phyloP scores from a whole-genome alignment of 192 early-diverging fungal genomes.

The Chytriomyces sp. region DNA sequence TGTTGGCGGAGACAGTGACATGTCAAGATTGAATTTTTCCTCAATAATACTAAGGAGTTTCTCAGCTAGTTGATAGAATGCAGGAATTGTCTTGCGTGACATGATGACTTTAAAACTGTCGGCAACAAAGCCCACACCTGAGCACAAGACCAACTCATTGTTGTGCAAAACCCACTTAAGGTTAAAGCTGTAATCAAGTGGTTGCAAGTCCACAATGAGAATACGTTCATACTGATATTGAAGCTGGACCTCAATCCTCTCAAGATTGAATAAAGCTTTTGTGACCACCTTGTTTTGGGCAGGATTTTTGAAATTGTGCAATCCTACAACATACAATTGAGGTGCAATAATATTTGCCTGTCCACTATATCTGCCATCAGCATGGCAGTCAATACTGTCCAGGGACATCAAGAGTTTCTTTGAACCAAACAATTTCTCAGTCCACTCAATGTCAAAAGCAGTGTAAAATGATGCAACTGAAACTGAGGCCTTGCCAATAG shows the following conservation, averaged over 20 bases:
- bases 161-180: constrained; percentile 51
- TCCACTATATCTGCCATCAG: constrained; percentile 67
- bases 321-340: constrained; percentile 6
- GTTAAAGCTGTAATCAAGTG: constrained; percentile 47
- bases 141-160: constrained; percentile 31
- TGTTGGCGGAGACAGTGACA: constrained; percentile 11
- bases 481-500: constrained; percentile 30
- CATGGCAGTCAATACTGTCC: constrained; percentile 48
- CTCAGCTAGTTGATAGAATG: constrained; percentile 52
- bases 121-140: constrained; percentile 32
- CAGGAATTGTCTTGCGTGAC: constrained; percentile 61
- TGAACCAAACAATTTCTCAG: constrained; percentile 41
- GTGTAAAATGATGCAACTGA: not conserved
- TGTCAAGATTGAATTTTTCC: constrained; percentile 52
- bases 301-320: constrained; percentile 8
- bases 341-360: constrained; percentile 23
- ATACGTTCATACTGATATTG: constrained; percentile 81
- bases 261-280: constrained; percentile 42
- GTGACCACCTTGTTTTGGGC: not conserved
- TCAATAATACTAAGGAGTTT: constrained; percentile 54
- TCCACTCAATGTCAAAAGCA: constrained; percentile 11
- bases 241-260: constrained; percentile 57
- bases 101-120: constrained; percentile 49
- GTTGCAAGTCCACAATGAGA: constrained; percentile 61
- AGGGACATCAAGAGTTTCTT: constrained; percentile 38